Conservation (phyloP, 129 eudicot species). For the Tagetes erecta region DNA sequence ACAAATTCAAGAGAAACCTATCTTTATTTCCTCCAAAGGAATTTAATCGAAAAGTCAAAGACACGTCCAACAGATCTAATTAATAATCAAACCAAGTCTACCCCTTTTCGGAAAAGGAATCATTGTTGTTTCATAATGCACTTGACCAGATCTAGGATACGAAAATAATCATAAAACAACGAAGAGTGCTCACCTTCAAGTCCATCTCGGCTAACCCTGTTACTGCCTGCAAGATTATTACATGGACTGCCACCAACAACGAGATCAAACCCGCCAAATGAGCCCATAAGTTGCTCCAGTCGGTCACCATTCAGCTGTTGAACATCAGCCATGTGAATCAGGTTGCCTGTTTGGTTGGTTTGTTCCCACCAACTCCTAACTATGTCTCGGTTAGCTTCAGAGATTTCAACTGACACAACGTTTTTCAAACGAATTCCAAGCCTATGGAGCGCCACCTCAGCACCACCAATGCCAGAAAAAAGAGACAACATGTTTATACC, state of each 20-base stretch:
- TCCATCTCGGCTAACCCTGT: slow-evolving; percentile 86
- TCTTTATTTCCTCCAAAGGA: background rate
- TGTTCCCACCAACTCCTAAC: slow-evolving; percentile 95
- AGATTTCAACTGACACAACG: slow-evolving; percentile 80
- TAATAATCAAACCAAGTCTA: slow-evolving; percentile 15
- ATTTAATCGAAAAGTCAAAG: background rate
- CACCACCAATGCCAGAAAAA: slow-evolving; percentile 94
- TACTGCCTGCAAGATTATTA: slow-evolving; percentile 90
- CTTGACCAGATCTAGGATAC: slow-evolving; percentile 69
- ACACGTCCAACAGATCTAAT: slow-evolving; percentile 10
- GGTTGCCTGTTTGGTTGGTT: slow-evolving; percentile 70
- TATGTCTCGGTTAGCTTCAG: slow-evolving; percentile 67
- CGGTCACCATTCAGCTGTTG: slow-evolving; percentile 45
- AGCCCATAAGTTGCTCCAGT: slow-evolving; percentile 40
- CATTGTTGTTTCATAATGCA: slow-evolving; percentile 41
- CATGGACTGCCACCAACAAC: slow-evolving; percentile 91
- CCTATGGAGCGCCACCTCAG: slow-evolving; percentile 84
- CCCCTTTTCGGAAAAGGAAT: slow-evolving; percentile 10
- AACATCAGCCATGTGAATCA: slow-evolving; percentile 65
- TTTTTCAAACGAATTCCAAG: slow-evolving; percentile 68
- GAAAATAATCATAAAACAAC: slow-evolving; percentile 69
- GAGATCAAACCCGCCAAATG: slow-evolving; percentile 69
- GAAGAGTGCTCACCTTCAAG: slow-evolving; percentile 85
- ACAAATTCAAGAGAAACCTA: background rate
- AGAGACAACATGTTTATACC: slow-evolving; percentile 78